Base-by-base conservation (phyloP, 1,139 yeast species). In the Suhomyces bokatorum region DNA sequence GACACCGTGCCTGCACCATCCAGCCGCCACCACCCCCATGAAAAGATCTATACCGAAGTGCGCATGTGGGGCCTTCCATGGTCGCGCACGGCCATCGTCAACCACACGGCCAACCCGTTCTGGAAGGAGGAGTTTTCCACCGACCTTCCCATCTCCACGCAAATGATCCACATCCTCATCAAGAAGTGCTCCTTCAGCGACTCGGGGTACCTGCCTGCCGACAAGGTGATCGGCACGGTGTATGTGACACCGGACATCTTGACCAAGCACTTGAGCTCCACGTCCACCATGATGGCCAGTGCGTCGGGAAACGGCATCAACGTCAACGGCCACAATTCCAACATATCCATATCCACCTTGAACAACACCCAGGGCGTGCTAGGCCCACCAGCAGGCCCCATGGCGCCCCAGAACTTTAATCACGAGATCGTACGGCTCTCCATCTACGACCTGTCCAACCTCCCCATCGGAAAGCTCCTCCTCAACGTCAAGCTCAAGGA, bases 51-150 rank as follows among this genome's bases (percentile, higher is more conserved):
- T 56, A 78, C 84, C 2, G 90, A 85, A 56, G 70, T 85, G 3
- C 64, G 75, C 11, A 70, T 84, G 65, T 85, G 90, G 89, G 82
- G 79, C 6, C 69, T 76, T 22, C 80, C 85, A 0, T 83, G 88
- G 87, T 83, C 83, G 35, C 69, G 85, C 54, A 84, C 91, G 0
- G 83, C 89, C 0, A 64, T 76, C 16, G 87, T 84, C 0, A 63
- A 69, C 32, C 69, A 72, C 45, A 63, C 77, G 0, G 55, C 60
- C 10, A 72, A 75, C 46, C 87, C 88, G 3, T 86, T 86, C 58
- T 86, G 91, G 87, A 82, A 86, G 58, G 91, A 86, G 56, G 77
- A 73, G 37, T 81, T 83, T 55, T 64, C 75, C 2, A 65, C 87
- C 10, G 80, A 81, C 44, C 67, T 83, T 48, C 76, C 87, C 0